Evolutionary conservation across 2,329 filamentous ascomycete genomes (phyloP).

Genomic region (Rutstroemia sydowiana): DNA sequence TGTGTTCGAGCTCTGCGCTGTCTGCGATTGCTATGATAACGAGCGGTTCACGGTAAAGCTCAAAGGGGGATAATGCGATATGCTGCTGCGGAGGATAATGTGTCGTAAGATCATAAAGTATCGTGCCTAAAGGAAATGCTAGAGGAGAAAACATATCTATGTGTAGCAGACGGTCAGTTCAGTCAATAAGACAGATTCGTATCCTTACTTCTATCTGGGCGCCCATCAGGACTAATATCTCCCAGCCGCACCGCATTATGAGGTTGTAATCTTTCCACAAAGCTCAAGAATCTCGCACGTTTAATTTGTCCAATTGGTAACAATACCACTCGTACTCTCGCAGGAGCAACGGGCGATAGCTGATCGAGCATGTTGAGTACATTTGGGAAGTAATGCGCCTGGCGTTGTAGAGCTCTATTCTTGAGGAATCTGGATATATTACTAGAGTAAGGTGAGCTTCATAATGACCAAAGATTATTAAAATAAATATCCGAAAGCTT

Average conservation of each 20-base stretch:
- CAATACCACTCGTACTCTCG: slow-evolving; percentile 80
- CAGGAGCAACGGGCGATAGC: slow-evolving; percentile 83
- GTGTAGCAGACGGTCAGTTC: slow-evolving; percentile 16
- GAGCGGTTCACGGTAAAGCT: slow-evolving; percentile 79
- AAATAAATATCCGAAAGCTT: slow-evolving; percentile 2
- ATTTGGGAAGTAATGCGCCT: slow-evolving; percentile 32
- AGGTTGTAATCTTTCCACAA: slow-evolving; percentile 68
- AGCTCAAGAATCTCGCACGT: slow-evolving; percentile 68
- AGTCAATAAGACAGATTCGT: not conserved
- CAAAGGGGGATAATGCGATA: slow-evolving; percentile 76
- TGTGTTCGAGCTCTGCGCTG: slow-evolving; percentile 57
- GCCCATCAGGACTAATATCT: slow-evolving; percentile 77
- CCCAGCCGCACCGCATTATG: slow-evolving; percentile 78
- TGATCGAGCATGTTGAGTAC: slow-evolving; percentile 76
- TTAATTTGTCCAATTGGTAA: slow-evolving; percentile 83
- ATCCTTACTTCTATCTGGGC: slow-evolving; percentile 76
- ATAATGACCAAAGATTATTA: not conserved
- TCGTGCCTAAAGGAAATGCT: slow-evolving; percentile 75
- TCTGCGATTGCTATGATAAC: slow-evolving; percentile 81
- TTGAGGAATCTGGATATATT: not conserved
- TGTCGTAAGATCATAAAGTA: slow-evolving; percentile 82
- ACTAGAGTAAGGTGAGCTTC: not conserved
- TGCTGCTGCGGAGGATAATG: slow-evolving; percentile 74
- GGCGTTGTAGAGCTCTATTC: slow-evolving; percentile 8
- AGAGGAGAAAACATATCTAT: slow-evolving; percentile 89